Evolutionary conservation across 306 rosid genomes (phyloP).

Genomic region (peach (Prunus persica)): Prunus_persica_NCBIv2 NC_034009.1:23502001-23502500

Average conservation of each 20-base stretch:
- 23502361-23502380: slow-evolving; percentile 54
- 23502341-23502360: slow-evolving; percentile 59
- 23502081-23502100: slow-evolving; percentile 33
- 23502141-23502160: background rate
- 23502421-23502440: slow-evolving; percentile 70
- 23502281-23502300: background rate
- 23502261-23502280: background rate
- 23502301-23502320: slow-evolving; percentile 18
- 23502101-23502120: slow-evolving; percentile 10
- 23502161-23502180: background rate
- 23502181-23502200: background rate
- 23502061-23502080: slow-evolving; percentile 17
- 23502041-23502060: slow-evolving; percentile 12
- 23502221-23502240: slow-evolving; percentile 7
- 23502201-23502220: background rate
- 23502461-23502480: slow-evolving; percentile 58
- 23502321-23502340: background rate
- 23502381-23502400: slow-evolving; percentile 74
- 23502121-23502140: background rate
- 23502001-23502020: background rate
- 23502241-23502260: background rate
- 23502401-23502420: slow-evolving; percentile 55
- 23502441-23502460: slow-evolving; percentile 63
- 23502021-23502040: background rate
- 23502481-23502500: slow-evolving; percentile 31